Evolutionary conservation across 2,329 filamentous ascomycete species (phyloP), one percentile per base, ranked within the genome.

Genomic region (Nigrospora osmanthi): DNA sequence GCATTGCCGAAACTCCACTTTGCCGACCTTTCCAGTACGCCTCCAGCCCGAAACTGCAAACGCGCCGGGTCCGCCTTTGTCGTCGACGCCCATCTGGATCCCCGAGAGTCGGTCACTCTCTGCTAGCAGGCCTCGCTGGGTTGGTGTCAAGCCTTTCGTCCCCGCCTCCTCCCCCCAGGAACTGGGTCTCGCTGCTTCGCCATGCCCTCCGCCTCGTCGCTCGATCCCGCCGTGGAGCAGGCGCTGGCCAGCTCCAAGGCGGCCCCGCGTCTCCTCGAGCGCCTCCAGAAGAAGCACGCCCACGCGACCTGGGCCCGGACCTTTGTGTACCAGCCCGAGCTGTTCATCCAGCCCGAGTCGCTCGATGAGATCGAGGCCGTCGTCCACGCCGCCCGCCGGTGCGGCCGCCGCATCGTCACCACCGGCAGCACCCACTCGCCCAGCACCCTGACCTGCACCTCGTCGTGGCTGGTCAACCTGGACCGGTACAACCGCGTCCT

Each of bases 251-350:
- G 17, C 38, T 30, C 28, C 33, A 14, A 30, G 19, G 17, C n/a
- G 11, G 11, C 39, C 33, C 30, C 33, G 9, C 56, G 93, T 35
- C 81, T 89, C 37, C 95, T 97, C 69, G 23, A 28, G 23, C 86
- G 84, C 62, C 87, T 87, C 6, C 75, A 75, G 47, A 71, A 77
- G 48, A 72, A 78, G 43, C 83, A 97, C 64, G 68, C 83, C 40
- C 93, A 97, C 70, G 83, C 84, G 57, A 98, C 93, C 16, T 98
- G 93, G 93, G 93, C 93, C 35, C 83, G 84, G 59, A 97, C 93
- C 41, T 96, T 94, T 69, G 83, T 86, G 58, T 93, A 85, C 42
- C 79, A 83, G 15, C 93, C 93, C 3, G 89, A 96, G 71, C 81
- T 97, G 47, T 96, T 91, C 67, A 81, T 97, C 55, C 87, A 87